Base-by-base conservation (phyloP, 2,329 filamentous ascomycete species). In the Arthrinium phaeospermum region DNA sequence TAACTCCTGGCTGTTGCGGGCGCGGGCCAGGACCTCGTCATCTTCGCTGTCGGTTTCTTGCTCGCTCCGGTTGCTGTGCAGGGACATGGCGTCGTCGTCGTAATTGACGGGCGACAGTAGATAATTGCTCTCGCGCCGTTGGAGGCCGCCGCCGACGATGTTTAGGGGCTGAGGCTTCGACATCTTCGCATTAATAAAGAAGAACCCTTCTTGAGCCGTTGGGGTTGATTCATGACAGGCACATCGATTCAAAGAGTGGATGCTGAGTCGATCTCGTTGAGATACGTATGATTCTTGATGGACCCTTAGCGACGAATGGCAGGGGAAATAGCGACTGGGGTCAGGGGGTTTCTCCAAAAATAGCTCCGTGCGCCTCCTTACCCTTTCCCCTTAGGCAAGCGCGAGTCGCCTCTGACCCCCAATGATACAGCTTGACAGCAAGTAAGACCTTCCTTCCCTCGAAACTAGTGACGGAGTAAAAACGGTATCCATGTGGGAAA, bases 1-100 rank as follows among this genome's bases (percentile, higher is more conserved):
- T 71, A 94, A 85, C 80, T 95, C 93, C 71, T 88, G 85, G 78
- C 91, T 93, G 75, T 91, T 93, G 68, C 92, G 88, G 46, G 91
- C 91, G 12, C 88, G 88, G 72, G 87, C 85, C 74, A 93, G 84
- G 70, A 93, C 86, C 77, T 93, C 86, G 80, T 94, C 92, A 80
- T 94, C 92, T 76, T 94, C 92, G 82, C 91, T 93, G 79, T 94
- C 92, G 72, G 90, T 92, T 79, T 94, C 92, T 80, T 94, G 92
- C 78, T 93, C 92, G 83, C 88, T 91, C 74, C 69, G 49, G 51
- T 89, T 88, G 77, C 87, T 91, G 77, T 91, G 88, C 57, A 94
- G 83, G 8, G 91, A 93, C 16, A 89, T 84, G 70, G 90, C 91
- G 81, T 94, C 92, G 77, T 91, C 91, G 76, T 93, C 91, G 84